Percentiles rank a stretch among this genome's conserved stretches.
These are phyloP conservation scores for Globisporangium mamillatum DNA, from an alignment of 352 stramenopile genomes.

Conservation along the genomic window DNA sequence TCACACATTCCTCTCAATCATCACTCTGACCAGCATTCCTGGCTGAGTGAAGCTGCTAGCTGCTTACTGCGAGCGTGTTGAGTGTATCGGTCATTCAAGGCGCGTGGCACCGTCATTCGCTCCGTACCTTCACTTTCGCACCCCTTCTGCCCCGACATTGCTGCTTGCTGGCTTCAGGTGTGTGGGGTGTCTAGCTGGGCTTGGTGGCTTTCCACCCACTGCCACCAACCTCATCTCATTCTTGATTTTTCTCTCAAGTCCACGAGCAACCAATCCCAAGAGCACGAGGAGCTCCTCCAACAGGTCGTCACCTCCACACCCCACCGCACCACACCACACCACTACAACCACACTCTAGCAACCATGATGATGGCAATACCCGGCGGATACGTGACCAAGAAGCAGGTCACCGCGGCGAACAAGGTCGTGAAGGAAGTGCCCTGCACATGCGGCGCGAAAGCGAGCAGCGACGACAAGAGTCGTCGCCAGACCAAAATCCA, in stretches of 20 bases:
- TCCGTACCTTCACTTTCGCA: slow-evolving; percentile 6
- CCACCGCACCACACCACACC: neutral
- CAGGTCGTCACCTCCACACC: neutral
- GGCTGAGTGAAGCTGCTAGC: neutral
- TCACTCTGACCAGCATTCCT: slow-evolving; percentile 1
- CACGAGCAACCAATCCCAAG: neutral
- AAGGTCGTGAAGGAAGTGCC: slow-evolving; percentile 4
- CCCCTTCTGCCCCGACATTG: neutral
- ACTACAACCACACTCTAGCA: neutral
- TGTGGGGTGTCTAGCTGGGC: neutral
- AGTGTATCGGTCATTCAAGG: neutral
- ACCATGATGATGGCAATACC: slow-evolving; percentile 14
- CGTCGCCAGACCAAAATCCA: slow-evolving; percentile 17
- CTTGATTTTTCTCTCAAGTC: neutral
- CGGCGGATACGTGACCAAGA: slow-evolving; percentile 7
- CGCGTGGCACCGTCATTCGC: neutral
- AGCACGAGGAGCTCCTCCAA: neutral
- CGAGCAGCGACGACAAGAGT: slow-evolving; percentile 5
- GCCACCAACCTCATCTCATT: neutral
- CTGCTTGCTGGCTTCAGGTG: neutral
- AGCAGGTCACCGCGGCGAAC: neutral
- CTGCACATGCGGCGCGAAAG: slow-evolving; percentile 19
- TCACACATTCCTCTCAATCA: neutral
- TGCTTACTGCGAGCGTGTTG: neutral
- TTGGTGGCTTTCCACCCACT: neutral